Conservation (phyloP, 345 rosid species). For the Erodium maritimum region DNA sequence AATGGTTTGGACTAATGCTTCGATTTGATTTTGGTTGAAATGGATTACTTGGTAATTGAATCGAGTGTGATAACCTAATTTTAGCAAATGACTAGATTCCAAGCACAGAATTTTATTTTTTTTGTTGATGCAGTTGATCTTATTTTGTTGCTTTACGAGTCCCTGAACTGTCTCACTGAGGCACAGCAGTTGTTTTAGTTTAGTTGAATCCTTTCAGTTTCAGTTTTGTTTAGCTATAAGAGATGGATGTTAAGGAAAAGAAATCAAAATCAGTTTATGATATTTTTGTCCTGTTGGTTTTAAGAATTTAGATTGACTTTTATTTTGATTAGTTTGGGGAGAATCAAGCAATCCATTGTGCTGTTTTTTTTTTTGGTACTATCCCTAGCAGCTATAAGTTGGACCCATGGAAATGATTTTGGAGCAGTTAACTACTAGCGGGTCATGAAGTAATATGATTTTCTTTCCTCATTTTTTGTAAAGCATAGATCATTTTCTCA, state of each 20-base stretch:
- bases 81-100: too few relatives aligned
- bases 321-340: too few relatives aligned
- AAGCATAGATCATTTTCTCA: not conserved
- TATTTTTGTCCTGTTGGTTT: not conserved
- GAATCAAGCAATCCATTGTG: too few relatives aligned
- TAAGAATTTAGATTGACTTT: not conserved
- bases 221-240: not conserved
- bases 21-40: not conserved
- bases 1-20: not conserved
- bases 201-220: not conserved
- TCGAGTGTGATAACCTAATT: not conserved
- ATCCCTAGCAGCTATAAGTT: too few relatives aligned
- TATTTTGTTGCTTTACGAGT: too few relatives aligned
- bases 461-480: not conserved
- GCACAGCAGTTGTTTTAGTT: not conserved
- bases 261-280: too few relatives aligned
- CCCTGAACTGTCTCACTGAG: too few relatives aligned
- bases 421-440: not conserved
- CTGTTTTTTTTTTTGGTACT: too few relatives aligned
- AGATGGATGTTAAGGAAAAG: too few relatives aligned
- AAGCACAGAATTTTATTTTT: too few relatives aligned
- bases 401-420: too few relatives aligned
- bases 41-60: not conserved
- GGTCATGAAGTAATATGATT: not conserved
- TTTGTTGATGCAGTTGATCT: not conserved